A percentile compares a stretch with the other conserved stretches of the same genome.
Conservation (phyloP, 192 early-diverging fungal genomes). For the Mortierella claussenii region DNA sequence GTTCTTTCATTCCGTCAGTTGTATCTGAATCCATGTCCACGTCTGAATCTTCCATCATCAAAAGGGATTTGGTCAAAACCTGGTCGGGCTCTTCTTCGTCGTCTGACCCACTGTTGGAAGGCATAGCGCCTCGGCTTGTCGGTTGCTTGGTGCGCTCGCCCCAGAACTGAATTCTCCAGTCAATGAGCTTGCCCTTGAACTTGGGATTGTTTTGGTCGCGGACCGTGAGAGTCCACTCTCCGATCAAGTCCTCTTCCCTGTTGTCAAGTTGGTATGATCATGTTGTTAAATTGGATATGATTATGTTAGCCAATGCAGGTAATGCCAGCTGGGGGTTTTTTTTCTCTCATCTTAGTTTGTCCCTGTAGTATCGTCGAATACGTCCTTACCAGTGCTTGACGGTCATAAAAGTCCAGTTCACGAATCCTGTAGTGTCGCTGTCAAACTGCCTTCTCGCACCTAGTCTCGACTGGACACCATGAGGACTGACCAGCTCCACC, state of each 20-base stretch:
- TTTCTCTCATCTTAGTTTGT: too few relatives aligned
- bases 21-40: background rate
- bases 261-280: too few relatives aligned
- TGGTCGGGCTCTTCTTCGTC: background rate
- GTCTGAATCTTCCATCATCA: background rate
- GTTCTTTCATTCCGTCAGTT: background rate
- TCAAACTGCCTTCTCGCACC: conserved; percentile 75
- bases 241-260: conserved; percentile 91
- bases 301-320: too few relatives aligned
- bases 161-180: conserved; percentile 77
- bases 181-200: conserved; percentile 63
- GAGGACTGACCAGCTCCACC: conserved; percentile 83
- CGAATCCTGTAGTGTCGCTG: conserved; percentile 71
- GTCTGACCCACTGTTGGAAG: background rate
- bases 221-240: conserved; percentile 82
- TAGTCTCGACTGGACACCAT: conserved; percentile 72
- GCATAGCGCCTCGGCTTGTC: background rate
- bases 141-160: conserved; percentile 59
- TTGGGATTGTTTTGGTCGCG: conserved; percentile 69
- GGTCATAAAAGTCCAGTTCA: conserved; percentile 93
- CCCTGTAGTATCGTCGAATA: conserved; percentile 4
- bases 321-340: too few relatives aligned
- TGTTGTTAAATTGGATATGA: too few relatives aligned
- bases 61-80: conserved; percentile 3
- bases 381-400: conserved; percentile 93